Percentiles rank a stretch among this genome's conserved stretches.
Evolutionary conservation across 2,329 filamentous ascomycete species (phyloP).

Genomic region (Pezicula neosporulosa): DNA sequence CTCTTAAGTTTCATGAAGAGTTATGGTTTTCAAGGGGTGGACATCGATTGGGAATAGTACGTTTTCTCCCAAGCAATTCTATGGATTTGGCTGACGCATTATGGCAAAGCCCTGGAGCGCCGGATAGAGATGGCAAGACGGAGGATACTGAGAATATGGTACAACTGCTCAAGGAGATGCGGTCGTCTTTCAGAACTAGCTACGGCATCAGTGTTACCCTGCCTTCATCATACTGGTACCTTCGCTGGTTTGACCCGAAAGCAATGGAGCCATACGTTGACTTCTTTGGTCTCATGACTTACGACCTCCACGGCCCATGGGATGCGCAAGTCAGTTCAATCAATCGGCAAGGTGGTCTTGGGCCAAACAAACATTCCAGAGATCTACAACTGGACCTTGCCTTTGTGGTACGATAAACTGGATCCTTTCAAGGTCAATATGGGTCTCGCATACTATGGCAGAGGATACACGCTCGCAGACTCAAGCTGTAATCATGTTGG

Average conservation of each 20-base stretch:
- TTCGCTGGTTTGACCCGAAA: conserved; percentile 28
- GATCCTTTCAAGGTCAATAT: conserved; percentile 40
- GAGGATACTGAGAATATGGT: conserved; percentile 35
- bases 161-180: conserved; percentile 23
- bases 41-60: conserved; percentile 46
- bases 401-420: conserved; percentile 39
- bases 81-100: too few relatives aligned
- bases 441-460: conserved; percentile 44
- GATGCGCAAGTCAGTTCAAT: conserved; percentile 32
- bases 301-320: conserved; percentile 39
- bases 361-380: conserved; percentile 41
- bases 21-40: conserved; percentile 38
- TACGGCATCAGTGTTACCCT: conserved; percentile 40
- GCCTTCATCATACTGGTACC: conserved; percentile 28
- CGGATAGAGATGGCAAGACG: conserved; percentile 31
- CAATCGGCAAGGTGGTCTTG: too few relatives aligned
- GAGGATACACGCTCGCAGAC: conserved; percentile 35
- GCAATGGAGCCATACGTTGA: conserved; percentile 23
- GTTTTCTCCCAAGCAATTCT: too few relatives aligned
- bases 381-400: conserved; percentile 32
- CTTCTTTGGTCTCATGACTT: conserved; percentile 33
- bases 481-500: conserved; percentile 17
- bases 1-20: conserved; percentile 28
- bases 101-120: too few relatives aligned
- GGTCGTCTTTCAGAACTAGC: conserved; percentile 27